Evolutionary conservation across 192 early-diverging fungal genomes (phyloP).

Genomic region (Mortierella claussenii): DNA sequence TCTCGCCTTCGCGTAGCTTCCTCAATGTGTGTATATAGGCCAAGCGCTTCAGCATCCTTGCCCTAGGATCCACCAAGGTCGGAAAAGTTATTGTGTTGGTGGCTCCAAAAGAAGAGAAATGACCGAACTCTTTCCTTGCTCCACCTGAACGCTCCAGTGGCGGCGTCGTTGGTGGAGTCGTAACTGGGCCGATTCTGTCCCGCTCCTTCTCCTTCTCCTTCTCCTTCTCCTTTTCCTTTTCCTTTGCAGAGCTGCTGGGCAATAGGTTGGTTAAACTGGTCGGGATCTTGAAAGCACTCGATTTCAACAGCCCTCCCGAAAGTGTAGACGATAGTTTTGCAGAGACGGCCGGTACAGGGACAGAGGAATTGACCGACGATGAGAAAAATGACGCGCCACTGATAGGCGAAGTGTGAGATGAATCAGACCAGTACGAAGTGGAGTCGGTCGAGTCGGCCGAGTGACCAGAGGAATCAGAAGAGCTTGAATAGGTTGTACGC

Average conservation of each 20-base stretch:
- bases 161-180: constrained; percentile 12
- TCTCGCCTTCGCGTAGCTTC: constrained; percentile 31
- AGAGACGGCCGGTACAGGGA: background rate
- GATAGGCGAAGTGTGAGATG: constrained; percentile 26
- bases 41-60: constrained; percentile 25
- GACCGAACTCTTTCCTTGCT: background rate
- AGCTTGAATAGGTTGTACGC: constrained; percentile 3
- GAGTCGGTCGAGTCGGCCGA: constrained; percentile 17
- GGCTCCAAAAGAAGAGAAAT: background rate
- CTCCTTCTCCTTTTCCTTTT: background rate
- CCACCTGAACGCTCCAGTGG: background rate
- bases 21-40: constrained; percentile 26
- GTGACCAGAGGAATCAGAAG: constrained; percentile 14
- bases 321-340: background rate
- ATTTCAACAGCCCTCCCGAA: constrained; percentile 4
- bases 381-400: constrained; percentile 43
- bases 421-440: constrained; percentile 23
- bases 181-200: background rate
- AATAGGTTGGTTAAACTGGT: constrained; percentile 29
- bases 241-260: constrained; percentile 1
- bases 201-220: no score
- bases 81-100: no score
- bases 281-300: constrained; percentile 30
- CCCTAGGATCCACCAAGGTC: constrained; percentile 26
- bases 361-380: background rate